Conservation (phyloP, 2,329 filamentous ascomycete species). For the Plectosphaerella sp. region DNA sequence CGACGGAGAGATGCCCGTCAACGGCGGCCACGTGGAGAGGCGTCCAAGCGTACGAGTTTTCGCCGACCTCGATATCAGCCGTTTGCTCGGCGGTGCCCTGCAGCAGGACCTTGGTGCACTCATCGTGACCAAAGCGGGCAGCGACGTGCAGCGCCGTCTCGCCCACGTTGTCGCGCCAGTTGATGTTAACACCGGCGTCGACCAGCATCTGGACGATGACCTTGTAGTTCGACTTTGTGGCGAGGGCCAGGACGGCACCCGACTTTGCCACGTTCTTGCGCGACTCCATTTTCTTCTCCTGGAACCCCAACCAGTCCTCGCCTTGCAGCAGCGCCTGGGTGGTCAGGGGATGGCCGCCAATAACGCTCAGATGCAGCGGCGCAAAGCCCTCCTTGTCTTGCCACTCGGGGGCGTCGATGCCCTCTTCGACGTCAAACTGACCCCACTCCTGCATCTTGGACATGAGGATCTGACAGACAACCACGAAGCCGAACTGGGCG, state of each 20-base stretch:
- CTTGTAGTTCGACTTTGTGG: constrained; percentile 81
- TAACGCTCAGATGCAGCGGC: constrained; percentile 86
- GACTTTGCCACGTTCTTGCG: constrained; percentile 74
- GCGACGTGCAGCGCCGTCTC: constrained; percentile 92
- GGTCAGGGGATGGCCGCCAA: constrained; percentile 83
- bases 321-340: constrained; percentile 76
- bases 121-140: constrained; percentile 77
- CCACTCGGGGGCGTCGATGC: constrained; percentile 84
- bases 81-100: constrained; percentile 66
- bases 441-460: constrained; percentile 85
- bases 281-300: constrained; percentile 56
- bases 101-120: constrained; percentile 75
- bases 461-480: constrained; percentile 85
- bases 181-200: constrained; percentile 85
- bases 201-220: constrained; percentile 84
- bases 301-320: constrained; percentile 69
- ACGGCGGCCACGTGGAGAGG: constrained; percentile 91
- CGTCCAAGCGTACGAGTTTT: constrained; percentile 89
- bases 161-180: constrained; percentile 84
- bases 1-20: constrained; percentile 74
- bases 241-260: constrained; percentile 80
- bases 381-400: constrained; percentile 90
- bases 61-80: constrained; percentile 69
- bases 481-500: constrained; percentile 88
- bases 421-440: constrained; percentile 77